Conservation (phyloP, 1,139 yeast species). For the Candida sanyaensis region DNA sequence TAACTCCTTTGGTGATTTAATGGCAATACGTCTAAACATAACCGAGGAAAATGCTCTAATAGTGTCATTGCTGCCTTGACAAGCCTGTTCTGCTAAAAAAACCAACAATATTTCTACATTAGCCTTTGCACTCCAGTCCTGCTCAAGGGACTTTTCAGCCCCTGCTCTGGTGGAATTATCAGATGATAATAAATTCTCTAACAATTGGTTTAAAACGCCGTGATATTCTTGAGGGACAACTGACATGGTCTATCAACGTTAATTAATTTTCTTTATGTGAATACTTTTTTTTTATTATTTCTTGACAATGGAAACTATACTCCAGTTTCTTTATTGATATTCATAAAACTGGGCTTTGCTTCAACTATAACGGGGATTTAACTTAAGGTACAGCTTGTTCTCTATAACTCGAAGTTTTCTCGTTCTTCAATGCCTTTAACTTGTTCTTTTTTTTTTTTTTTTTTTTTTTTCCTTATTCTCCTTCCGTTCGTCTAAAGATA, state of each 20-base stretch:
- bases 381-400: neutral
- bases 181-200: conserved; percentile 72
- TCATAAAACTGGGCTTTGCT: neutral
- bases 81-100: conserved; percentile 82
- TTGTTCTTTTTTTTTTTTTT: neutral
- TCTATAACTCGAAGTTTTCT: neutral
- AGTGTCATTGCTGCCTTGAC: conserved; percentile 55
- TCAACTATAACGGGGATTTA: neutral
- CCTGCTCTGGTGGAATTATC: conserved; percentile 72
- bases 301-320: neutral
- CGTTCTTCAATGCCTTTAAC: neutral
- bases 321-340: too few species aligned
- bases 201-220: conserved; percentile 55
- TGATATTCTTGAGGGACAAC: conserved; percentile 65
- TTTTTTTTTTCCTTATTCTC: neutral
- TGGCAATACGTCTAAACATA: conserved; percentile 81
- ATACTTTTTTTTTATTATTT: neutral
- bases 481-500: neutral
- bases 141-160: conserved; percentile 75
- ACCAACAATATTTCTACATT: conserved; percentile 69
- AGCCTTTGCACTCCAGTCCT: conserved; percentile 69
- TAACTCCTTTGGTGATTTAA: conserved; percentile 68
- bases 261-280: neutral
- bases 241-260: conserved; percentile 38
- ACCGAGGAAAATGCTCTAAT: conserved; percentile 78